Percentiles rank a stretch among this genome's conserved stretches.
Conservation (phyloP, 2,329 filamentous ascomycete species). For the Sordariomycetes sp. region DNA sequence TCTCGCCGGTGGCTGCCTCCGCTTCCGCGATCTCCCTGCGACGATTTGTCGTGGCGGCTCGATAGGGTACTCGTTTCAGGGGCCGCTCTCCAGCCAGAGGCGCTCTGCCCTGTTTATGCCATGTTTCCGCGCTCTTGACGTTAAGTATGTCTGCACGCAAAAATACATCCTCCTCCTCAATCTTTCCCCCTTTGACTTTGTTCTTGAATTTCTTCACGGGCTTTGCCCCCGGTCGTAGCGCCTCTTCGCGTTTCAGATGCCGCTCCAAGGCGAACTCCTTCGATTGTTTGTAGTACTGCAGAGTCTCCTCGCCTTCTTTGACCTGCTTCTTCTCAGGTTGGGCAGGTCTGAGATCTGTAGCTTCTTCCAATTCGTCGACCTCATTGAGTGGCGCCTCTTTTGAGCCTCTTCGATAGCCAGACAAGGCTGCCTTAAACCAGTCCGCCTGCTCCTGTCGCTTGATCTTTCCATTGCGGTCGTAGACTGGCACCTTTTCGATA, state of each 20-base stretch:
- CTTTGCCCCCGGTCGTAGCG: constrained; percentile 58
- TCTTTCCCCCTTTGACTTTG: constrained; percentile 63
- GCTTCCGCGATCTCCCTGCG: constrained; percentile 84
- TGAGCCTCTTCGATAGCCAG: constrained; percentile 51
- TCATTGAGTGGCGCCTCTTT: constrained; percentile 49
- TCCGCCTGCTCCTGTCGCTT: constrained; percentile 70
- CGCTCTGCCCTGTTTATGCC: constrained; percentile 91
- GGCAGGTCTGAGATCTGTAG: constrained; percentile 64
- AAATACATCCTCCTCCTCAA: constrained; percentile 73
- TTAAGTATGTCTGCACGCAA: constrained; percentile 68
- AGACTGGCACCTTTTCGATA: constrained; percentile 70
- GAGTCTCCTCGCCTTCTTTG: constrained; percentile 67
- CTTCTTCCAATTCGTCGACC: constrained; percentile 71
- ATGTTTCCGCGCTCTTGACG: constrained; percentile 89
- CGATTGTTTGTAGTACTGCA: constrained; percentile 83
- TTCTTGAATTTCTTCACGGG: constrained; percentile 68
- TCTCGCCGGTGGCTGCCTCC: constrained; percentile 69
- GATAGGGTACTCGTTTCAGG: constrained; percentile 79
- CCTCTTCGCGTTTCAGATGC: constrained; percentile 87
- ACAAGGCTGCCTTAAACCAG: constrained; percentile 81
- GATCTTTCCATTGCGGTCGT: constrained; percentile 69
- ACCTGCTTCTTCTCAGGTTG: constrained; percentile 64
- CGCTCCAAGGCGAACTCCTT: constrained; percentile 77
- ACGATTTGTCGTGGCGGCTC: constrained; percentile 80
- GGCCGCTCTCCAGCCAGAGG: constrained; percentile 63